Evolutionary conservation across 1,284 basidiomycete species (phyloP), one percentile per base, ranked within the genome.

Genomic region (Neolentinus lepideus): DNA sequence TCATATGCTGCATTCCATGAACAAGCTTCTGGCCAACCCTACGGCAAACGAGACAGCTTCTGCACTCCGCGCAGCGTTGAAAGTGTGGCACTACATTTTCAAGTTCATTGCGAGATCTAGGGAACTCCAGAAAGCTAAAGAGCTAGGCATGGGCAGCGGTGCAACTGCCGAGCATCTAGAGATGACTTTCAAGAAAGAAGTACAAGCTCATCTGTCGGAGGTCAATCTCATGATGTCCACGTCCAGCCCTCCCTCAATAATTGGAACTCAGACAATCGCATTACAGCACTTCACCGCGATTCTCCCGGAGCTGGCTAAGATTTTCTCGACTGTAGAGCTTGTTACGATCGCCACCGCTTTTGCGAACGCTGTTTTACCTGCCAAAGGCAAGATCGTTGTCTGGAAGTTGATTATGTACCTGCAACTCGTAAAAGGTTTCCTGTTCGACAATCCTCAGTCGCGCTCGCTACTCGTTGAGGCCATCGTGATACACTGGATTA

Each of bases 41-140:
- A 82, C 84, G 0, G 79, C 84, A 6, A 76, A 79, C 10, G 92
- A 94, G 29, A 85, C 81, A 2, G 92, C 89, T 0, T 85, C 88
- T 22, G 78, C 83, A 16, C 79, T 98, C 54, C 86, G 95, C 36
- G 85, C 93, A 1, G 89, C 94, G 12, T 78, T 99, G 62, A 98
- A 98, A 69, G 95, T 98, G 21, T 97, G 94, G 92, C 90, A 94
- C 63, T 94, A 96, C 66, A 84, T 98, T 61, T 93, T 98, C 82
- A 91, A 92, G 67, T 93, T 98, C 70, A 90, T 98, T 62, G 85
- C 92, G 8, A 82, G 91, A 22, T 88, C 93, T 3, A 77, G 94
- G 38, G 92, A 96, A 66, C 71, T 98, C 35, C 94, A 97, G 69
- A 90, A 92, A 63, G 75, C 78, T 3, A 89, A 87, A 61, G 91